Percentiles rank a stretch among this genome's conserved stretches.
Conservation (phyloP, 257 asterid genomes). For the Nicotiana noctiflora region DNA sequence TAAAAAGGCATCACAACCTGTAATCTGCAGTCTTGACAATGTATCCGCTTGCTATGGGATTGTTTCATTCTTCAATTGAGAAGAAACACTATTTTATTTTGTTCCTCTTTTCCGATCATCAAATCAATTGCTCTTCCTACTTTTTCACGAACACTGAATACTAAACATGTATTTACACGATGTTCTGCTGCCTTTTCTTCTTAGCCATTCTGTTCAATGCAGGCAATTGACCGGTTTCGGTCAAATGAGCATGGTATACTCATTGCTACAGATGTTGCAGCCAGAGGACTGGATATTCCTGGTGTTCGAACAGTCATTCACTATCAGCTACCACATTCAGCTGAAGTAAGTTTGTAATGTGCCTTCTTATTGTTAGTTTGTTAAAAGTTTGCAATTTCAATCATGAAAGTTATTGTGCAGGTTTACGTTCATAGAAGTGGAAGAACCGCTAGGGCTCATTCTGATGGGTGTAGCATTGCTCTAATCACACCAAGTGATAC, state of each 20-base stretch:
- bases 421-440: conserved; percentile 95
- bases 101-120: neutral
- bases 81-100: neutral
- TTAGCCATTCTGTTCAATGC: conserved; percentile 20
- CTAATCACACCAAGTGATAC: conserved; percentile 85
- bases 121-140: neutral
- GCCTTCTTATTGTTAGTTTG: conserved; percentile 6
- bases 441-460: conserved; percentile 94
- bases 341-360: conserved; percentile 50
- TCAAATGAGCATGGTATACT: conserved; percentile 70
- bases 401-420: conserved; percentile 31
- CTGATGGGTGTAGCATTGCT: conserved; percentile 97
- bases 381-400: neutral
- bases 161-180: neutral
- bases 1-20: neutral
- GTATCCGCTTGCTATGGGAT: neutral
- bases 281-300: conserved; percentile 89
- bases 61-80: neutral
- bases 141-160: neutral
- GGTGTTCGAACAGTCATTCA: conserved; percentile 94
- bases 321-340: conserved; percentile 97
- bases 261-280: conserved; percentile 94
- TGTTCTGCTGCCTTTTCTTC: conserved; percentile 13
- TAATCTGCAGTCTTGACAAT: neutral
- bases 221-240: conserved; percentile 93